Percentiles rank a stretch among this genome's conserved stretches.
Evolutionary conservation across 2,329 filamentous ascomycete species (phyloP).

Genomic region (Colletotrichum sublineola): DNA sequence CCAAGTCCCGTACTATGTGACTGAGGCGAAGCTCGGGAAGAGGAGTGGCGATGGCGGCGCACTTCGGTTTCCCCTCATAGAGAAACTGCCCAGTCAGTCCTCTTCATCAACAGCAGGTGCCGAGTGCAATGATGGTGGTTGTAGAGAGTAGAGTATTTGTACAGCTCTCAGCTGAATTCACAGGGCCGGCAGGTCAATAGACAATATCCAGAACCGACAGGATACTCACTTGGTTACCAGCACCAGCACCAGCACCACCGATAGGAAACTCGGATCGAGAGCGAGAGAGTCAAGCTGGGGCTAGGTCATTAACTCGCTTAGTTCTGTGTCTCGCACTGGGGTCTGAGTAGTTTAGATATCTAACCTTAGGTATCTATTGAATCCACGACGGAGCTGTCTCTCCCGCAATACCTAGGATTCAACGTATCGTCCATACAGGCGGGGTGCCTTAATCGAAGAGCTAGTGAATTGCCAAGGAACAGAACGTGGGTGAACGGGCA

Average conservation of each 20-base stretch:
- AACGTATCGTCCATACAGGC: background rate
- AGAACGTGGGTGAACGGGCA: slow-evolving; percentile 38
- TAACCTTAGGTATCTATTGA: background rate
- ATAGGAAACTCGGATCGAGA: background rate
- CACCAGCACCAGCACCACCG: background rate
- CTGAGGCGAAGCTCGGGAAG: slow-evolving; percentile 4
- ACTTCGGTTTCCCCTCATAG: background rate
- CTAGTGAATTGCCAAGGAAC: slow-evolving; percentile 39
- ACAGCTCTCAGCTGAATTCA: too few species aligned
- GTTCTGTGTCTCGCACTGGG: background rate
- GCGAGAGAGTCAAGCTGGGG: background rate
- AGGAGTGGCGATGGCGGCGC: background rate
- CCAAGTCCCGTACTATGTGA: background rate
- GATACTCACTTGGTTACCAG: background rate
- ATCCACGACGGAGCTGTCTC: too few species aligned
- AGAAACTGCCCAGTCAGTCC: background rate
- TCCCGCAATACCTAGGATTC: background rate
- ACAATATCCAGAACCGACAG: slow-evolving; percentile 2
- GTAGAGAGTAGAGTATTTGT: background rate
- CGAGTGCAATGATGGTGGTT: background rate
- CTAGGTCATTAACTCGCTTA: background rate
- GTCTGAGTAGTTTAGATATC: background rate
- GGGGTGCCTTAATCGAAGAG: slow-evolving; percentile 8
- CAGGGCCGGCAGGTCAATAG: background rate
- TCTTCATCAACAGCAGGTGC: background rate